Base-by-base conservation (phyloP, 257 asterid species). In the Penstemon barbatus region DNA sequence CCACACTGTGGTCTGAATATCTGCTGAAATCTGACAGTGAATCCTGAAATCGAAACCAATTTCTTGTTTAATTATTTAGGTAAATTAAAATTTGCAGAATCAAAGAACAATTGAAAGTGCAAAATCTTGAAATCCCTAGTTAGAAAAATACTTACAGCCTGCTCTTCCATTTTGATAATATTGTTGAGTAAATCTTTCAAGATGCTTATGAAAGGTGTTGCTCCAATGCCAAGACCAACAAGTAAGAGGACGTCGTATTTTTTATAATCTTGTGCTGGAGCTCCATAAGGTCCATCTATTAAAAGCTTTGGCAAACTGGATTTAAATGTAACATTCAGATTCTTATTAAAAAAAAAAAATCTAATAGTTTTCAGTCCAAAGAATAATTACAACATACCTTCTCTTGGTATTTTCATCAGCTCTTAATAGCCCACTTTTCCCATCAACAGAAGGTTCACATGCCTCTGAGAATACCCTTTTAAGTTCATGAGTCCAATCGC, bases 221-320 rank as follows among this genome's bases (percentile, higher is more conserved):
- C 98, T 65, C 98, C 98, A 53, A 92, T 92, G 53, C 98, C 98
- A 55, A 92, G 96, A 19, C 98, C 98, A n/a, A 92, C 91, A 43
- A 92, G 95, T 61, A 92, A 78, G 70, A 92, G 84, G 51, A 92
- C 96, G 5, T 92, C 98, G 42, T 92, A 92, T 56, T 92, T 92
- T 41, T 70, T 66, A 60, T 89, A 89, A 69, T 92, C 95, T 81
- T 92, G 98, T 37, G 98, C 98, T 46, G 98, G 98, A 73, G 98
- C 98, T 61, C 98, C 98, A 65, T 92, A 92, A 64, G 98, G 98
- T 62, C 98, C 98, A 68, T 92, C 98, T 71, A 92, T 92, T 74
- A 83, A 74, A 61, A 92, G 86, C 95, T 87, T 89, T 25, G 98
- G 98, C 78, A 92, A 82, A 81, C 98, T 92, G 95, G 68, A 86